A percentile compares a stretch with the other conserved stretches of the same genome.
These are phyloP conservation scores for Lasiosphaeria hispida DNA, from an alignment of 495 filamentous ascomycete species.

Conservation along the genomic window DNA sequence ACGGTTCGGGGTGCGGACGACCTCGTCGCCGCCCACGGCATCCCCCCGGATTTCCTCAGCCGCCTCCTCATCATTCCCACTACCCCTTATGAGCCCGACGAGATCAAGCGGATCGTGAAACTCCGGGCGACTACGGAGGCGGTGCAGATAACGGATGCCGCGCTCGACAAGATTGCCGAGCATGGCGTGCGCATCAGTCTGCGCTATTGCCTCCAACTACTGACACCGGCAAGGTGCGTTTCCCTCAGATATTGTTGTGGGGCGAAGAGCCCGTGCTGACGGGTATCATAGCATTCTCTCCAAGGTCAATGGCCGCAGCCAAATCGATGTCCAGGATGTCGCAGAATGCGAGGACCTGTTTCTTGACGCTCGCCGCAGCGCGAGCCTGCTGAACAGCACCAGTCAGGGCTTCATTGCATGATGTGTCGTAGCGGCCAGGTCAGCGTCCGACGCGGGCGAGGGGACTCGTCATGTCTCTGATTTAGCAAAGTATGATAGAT, in stretches of 20 bases:
- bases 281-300: conserved; percentile 49
- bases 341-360: conserved; percentile 88
- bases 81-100: conserved; percentile 73
- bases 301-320: conserved; percentile 62
- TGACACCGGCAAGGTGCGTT: conserved; percentile 73
- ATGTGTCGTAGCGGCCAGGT: conserved; percentile 16
- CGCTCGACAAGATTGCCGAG: conserved; percentile 78
- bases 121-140: conserved; percentile 79
- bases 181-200: conserved; percentile 84
- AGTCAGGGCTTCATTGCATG: conserved; percentile 60
- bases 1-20: conserved; percentile 85
- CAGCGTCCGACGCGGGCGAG: conserved; percentile 19
- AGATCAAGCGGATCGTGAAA: conserved; percentile 86
- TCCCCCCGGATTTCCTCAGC: conserved; percentile 87
- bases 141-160: conserved; percentile 73
- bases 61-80: conserved; percentile 95
- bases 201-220: conserved; percentile 86
- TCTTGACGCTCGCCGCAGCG: conserved; percentile 83
- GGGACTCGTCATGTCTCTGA: conserved; percentile 40
- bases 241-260: conserved; percentile 1
- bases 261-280: conserved; percentile 15
- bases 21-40: conserved; percentile 81
- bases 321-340: conserved; percentile 79
- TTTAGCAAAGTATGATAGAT: conserved; percentile 34
- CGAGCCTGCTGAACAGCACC: conserved; percentile 62